Evolutionary conservation across 2,329 filamentous ascomycete genomes (phyloP).

Genomic region (Aspergillus unguis): DNA sequence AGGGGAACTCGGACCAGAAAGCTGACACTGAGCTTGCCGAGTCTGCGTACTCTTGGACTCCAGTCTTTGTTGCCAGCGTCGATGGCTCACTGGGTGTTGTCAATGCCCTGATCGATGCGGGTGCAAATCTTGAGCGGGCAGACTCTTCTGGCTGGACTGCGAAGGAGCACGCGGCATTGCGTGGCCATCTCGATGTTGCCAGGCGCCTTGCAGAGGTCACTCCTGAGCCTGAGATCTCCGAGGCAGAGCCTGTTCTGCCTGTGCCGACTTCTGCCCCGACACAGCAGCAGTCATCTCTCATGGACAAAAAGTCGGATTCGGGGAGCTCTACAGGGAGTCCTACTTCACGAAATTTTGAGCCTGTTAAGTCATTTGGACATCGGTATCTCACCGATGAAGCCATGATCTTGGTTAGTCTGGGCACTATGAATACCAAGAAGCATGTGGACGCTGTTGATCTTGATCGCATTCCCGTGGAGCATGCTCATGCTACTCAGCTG

Average conservation of each 20-base stretch:
- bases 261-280: constrained; percentile 34
- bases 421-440: constrained; percentile 91
- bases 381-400: constrained; percentile 86
- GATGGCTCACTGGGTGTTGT: constrained; percentile 77
- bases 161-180: constrained; percentile 84
- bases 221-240: constrained; percentile 39
- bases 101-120: constrained; percentile 71
- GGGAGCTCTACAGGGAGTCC: constrained; percentile 39
- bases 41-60: constrained; percentile 87
- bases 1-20: constrained; percentile 67
- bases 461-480: constrained; percentile 79
- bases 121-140: constrained; percentile 67
- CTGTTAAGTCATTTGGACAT: constrained; percentile 93
- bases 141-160: constrained; percentile 94
- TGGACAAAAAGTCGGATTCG: constrained; percentile 42
- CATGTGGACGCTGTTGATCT: constrained; percentile 75
- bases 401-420: constrained; percentile 86
- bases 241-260: constrained; percentile 31
- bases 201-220: constrained; percentile 60
- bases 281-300: constrained; percentile 39
- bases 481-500: constrained; percentile 87
- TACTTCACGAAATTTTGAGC: constrained; percentile 55
- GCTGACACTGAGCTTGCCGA: constrained; percentile 74
- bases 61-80: constrained; percentile 88
- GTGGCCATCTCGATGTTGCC: constrained; percentile 83